phyloP scores from a whole-genome alignment of 371 early-diverging fungal genomes.

The Gilbertella persicaria region DNA sequence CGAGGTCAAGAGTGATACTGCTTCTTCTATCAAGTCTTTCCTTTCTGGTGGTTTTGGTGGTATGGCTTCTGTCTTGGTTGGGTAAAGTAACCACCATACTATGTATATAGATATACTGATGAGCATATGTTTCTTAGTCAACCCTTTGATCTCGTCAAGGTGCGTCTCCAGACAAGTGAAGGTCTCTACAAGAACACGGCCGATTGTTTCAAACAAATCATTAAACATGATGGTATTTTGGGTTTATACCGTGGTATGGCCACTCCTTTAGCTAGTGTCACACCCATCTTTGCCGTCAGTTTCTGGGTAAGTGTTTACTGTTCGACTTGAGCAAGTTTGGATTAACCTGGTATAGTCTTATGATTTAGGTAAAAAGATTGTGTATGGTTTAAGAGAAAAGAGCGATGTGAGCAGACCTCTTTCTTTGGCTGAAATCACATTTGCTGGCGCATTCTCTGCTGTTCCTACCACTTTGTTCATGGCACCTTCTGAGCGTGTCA shows the following conservation, averaged over 20 bases:
- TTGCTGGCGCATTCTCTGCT: constrained; percentile 97
- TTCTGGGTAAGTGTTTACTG: constrained; percentile 84
- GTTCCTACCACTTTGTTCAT: constrained; percentile 92
- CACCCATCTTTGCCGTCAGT: constrained; percentile 94
- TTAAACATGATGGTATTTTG: constrained; percentile 85
- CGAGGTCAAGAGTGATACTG: constrained; percentile 27
- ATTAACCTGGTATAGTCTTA: constrained; percentile 52
- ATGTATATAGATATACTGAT: not conserved
- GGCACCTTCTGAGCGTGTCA: constrained; percentile 95
- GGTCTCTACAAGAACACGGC: constrained; percentile 82
- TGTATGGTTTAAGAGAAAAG: constrained; percentile 59
- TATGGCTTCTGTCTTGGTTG: constrained; percentile 74
- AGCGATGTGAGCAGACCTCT: constrained; percentile 52
- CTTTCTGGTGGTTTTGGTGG: constrained; percentile 95
- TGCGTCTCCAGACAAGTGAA: constrained; percentile 91
- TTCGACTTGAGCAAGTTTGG: not conserved
- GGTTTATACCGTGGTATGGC: constrained; percentile 96
- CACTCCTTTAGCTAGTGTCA: constrained; percentile 89
- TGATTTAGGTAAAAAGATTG: constrained; percentile 74
- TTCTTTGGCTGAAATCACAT: constrained; percentile 75
- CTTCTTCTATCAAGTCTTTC: constrained; percentile 82
- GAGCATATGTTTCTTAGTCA: constrained; percentile 39
- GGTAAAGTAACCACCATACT: constrained; percentile 32
- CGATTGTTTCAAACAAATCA: constrained; percentile 88
- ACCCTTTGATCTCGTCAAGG: constrained; percentile 89